Base-by-base conservation (phyloP, 352 stramenopile genomes). In the Phytophthora hibernalis region DNA sequence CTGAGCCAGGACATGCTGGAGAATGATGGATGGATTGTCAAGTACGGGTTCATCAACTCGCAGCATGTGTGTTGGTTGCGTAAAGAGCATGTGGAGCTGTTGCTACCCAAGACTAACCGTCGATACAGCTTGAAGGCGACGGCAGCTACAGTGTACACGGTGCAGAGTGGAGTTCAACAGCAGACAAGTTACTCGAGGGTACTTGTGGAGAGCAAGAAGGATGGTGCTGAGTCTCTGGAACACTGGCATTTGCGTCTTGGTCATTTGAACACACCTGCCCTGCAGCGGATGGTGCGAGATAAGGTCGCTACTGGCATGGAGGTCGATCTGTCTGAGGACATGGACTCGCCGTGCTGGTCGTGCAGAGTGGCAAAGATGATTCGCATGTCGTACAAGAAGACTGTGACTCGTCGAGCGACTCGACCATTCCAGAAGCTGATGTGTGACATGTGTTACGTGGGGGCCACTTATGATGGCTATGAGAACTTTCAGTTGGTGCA, bases 331-430 rank as follows among this genome's bases (percentile, higher is more conserved):
- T 15, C 21, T 22, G 21, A 58, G 3, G 24, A 53, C 30, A 11
- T 8, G 44, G 22, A 33, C 2, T 44, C 22, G 11, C 37, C 35
- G 48, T 51, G 44, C 5, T 56, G 37, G 38, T 51, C 38, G 16
- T 49, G 52, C 30, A 52, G 15, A 22, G 20, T n/a, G 28, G 53
- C 24, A 7, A 59, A 59, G 16, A 43, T 43, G 48, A 54, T 18
- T n/a, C 26, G 60, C 8, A 68, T 68, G 60, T 68, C 51, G 7
- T 68, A 56, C 22, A 68, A 68, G 18, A 61, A 37, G 11, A 18
- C 42, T 5, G 13, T 21, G 18, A 56, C 51, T 47, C 24, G 18
- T 11, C 51, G 60, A 35, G 22, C 51, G 7, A 44, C 4, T 5
- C 16, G 12, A 5, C 60, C 51, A 16, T 61, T 48, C 7, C 60